Percentiles rank a stretch among this genome's conserved stretches.
phyloP scores from a whole-genome alignment of 495 filamentous ascomycete species.

The Paragyromitra xinjiangensis region DNA sequence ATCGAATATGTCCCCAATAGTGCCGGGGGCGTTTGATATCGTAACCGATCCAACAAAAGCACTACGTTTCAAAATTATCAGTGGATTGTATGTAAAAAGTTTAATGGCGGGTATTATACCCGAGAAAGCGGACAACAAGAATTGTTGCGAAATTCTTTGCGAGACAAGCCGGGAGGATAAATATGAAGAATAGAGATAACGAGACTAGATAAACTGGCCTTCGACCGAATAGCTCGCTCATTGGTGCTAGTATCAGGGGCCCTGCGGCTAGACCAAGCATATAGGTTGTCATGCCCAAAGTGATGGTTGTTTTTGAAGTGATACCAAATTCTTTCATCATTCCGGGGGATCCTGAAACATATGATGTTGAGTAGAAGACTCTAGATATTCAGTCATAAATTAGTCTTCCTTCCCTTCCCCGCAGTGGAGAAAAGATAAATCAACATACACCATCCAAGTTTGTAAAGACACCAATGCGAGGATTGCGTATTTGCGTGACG shows the following conservation, averaged over 20 bases:
- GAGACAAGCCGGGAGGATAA: constrained; percentile 77
- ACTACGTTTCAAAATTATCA: constrained; percentile 54
- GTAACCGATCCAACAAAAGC: constrained; percentile 81
- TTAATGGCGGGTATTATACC: constrained; percentile 59
- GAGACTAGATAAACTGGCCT: constrained; percentile 74
- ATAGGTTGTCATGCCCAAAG: constrained; percentile 82
- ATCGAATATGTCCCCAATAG: constrained; percentile 78
- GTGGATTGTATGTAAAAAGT: not conserved
- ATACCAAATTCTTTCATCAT: constrained; percentile 74
- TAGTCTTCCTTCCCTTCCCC: too few relatives aligned
- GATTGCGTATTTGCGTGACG: constrained; percentile 71
- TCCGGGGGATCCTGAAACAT: constrained; percentile 73
- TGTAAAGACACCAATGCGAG: constrained; percentile 74
- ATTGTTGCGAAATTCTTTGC: constrained; percentile 71
- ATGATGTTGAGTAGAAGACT: constrained; percentile 86
- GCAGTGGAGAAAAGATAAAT: not conserved
- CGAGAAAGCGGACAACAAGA: constrained; percentile 76
- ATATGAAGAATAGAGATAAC: constrained; percentile 68
- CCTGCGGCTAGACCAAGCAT: constrained; percentile 77
- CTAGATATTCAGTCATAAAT: constrained; percentile 53
- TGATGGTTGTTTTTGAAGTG: constrained; percentile 66
- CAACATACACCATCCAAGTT: constrained; percentile 71
- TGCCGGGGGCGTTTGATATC: constrained; percentile 83
- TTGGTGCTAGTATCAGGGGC: constrained; percentile 75
- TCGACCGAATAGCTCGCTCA: constrained; percentile 83